Percentiles rank a stretch among this genome's conserved stretches.
These are phyloP conservation scores for Butyriboletus loyo DNA, from an alignment of 768 basidiomycete species.

Conservation along the genomic window DNA sequence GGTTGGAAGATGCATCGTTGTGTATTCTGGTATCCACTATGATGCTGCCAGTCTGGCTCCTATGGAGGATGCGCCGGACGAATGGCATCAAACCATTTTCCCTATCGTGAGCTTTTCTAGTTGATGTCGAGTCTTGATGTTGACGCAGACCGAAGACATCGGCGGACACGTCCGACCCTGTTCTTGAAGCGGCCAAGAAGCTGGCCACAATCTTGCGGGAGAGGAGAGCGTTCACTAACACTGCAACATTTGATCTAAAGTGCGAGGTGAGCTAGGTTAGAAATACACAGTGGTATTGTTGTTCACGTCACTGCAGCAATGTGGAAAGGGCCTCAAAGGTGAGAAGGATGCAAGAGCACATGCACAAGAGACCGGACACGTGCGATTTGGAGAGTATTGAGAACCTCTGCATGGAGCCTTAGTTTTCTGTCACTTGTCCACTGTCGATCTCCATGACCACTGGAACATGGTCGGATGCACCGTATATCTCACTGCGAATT, in stretches of 20 bases:
- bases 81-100: constrained; percentile 90
- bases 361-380: constrained; percentile 84
- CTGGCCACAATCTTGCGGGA: constrained; percentile 70
- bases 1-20: constrained; percentile 57
- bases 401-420: constrained; percentile 6
- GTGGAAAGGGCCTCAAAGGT: constrained; percentile 82
- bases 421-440: constrained; percentile 27
- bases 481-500: constrained; percentile 81
- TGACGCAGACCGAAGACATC: constrained; percentile 27
- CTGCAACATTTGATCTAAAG: constrained; percentile 84
- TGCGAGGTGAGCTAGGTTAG: constrained; percentile 60
- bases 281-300: constrained; percentile 3
- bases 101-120: constrained; percentile 44
- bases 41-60: constrained; percentile 88
- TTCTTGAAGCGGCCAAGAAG: constrained; percentile 62
- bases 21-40: constrained; percentile 97
- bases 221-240: constrained; percentile 88
- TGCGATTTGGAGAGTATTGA: constrained; percentile 78
- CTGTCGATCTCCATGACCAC: constrained; percentile 72
- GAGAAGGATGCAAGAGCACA: constrained; percentile 92
- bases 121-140: constrained; percentile 11
- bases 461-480: constrained; percentile 85
- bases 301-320: constrained; percentile 48
- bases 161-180: constrained; percentile 45
- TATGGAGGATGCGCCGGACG: constrained; percentile 64